These are phyloP conservation scores for Fusarium duplospermum DNA, from an alignment of 2,329 filamentous ascomycete genomes.

Conservation along the genomic window DNA sequence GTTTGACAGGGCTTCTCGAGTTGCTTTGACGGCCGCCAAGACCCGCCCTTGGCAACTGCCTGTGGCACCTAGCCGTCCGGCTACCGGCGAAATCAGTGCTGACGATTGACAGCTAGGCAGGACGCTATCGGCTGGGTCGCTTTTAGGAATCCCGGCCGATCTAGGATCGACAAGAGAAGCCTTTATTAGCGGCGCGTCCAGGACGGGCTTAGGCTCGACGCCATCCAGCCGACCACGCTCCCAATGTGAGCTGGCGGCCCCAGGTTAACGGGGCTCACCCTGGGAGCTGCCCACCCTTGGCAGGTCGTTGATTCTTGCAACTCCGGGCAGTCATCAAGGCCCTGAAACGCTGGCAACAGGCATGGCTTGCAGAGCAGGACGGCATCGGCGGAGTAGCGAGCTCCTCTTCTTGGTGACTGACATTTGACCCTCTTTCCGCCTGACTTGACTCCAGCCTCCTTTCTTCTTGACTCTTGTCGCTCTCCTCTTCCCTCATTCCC, in stretches of 20 bases:
- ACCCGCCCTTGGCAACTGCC: conserved; percentile 20
- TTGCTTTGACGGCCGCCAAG: conserved; percentile 29
- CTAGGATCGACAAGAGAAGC: conserved; percentile 40
- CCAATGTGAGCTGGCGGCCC: conserved; percentile 20
- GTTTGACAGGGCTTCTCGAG: conserved; percentile 42
- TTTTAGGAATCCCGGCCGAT: conserved; percentile 36
- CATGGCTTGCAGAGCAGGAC: conserved; percentile 29
- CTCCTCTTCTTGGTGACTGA: neutral
- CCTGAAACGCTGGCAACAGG: conserved; percentile 39
- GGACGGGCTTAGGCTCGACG: conserved; percentile 17
- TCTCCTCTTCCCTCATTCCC: neutral
- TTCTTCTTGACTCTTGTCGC: neutral
- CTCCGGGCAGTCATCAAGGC: conserved; percentile 30
- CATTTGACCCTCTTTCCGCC: neutral
- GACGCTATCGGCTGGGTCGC: conserved; percentile 33
- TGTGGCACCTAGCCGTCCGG: conserved; percentile 37
- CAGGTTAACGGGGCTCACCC: conserved; percentile 20
- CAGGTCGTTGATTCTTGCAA: conserved; percentile 20
- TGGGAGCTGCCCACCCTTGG: conserved; percentile 3
- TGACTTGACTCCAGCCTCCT: neutral
- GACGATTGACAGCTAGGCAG: conserved; percentile 42
- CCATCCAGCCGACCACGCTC: conserved; percentile 6
- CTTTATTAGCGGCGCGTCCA: conserved; percentile 27
- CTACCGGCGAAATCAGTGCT: conserved; percentile 34
- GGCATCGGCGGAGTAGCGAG: conserved; percentile 27